phyloP scores from a whole-genome alignment of 306 rosid genomes.

The Echinosophora koreensis region DNA sequence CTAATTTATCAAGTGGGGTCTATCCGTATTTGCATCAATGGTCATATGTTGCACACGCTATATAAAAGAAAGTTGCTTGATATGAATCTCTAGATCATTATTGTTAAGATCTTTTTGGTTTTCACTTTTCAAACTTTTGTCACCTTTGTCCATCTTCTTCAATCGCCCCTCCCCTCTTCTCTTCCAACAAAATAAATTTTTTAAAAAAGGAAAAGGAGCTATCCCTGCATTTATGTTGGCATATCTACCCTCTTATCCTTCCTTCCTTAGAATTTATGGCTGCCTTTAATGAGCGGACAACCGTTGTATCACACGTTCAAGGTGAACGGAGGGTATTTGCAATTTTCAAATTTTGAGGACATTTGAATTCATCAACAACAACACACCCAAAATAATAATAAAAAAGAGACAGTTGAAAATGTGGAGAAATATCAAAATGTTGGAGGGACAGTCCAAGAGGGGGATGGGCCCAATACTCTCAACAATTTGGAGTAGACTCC shows the following conservation, averaged over 20 bases:
- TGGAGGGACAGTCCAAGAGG: too few species aligned
- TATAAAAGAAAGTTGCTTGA: conserved; percentile 42
- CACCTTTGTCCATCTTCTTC: conserved; percentile 18
- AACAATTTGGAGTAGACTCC: too few species aligned
- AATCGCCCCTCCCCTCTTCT: neutral
- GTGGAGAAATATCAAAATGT: too few species aligned
- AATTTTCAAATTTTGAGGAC: conserved; percentile 43
- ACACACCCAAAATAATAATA: too few species aligned
- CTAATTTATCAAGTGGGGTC: neutral
- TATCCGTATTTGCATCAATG: neutral
- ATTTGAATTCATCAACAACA: neutral
- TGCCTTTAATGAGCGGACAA: conserved; percentile 50
- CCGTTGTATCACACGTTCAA: conserved; percentile 51
- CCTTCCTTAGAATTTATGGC: conserved; percentile 56
- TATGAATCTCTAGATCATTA: conserved; percentile 33
- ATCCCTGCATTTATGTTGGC: conserved; percentile 52
- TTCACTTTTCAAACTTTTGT: conserved; percentile 22
- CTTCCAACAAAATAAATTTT: neutral
- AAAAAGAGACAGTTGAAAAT: too few species aligned
- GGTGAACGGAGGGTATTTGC: conserved; percentile 43
- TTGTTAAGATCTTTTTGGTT: conserved; percentile 29
- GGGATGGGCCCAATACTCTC: too few species aligned
- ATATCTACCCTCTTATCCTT: conserved; percentile 51
- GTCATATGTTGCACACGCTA: conserved; percentile 5
- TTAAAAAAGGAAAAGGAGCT: conserved; percentile 6